Evolutionary conservation across 2,329 filamentous ascomycete genomes (phyloP), one percentile per base, ranked within the genome.

Genomic region (Xylaria sp.): DNA sequence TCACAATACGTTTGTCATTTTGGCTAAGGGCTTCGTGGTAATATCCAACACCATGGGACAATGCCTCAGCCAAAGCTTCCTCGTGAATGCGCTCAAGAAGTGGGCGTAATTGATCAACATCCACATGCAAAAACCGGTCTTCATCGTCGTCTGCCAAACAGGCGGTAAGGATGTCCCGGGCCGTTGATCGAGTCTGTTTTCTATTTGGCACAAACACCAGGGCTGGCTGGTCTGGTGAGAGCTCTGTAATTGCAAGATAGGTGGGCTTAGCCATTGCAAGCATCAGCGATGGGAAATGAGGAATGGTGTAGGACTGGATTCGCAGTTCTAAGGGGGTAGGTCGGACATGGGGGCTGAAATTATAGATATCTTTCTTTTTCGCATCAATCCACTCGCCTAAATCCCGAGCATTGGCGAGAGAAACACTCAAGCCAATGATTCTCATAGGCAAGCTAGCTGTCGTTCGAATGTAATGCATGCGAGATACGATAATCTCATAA

Each of bases 351-450:
- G 96, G 96, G 75, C 93, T 97, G 84, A 99, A 99, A 83, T 99
- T 99, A 86, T 95, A 99, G 72, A 97, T 97, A 58, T 96, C 97
- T 79, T 99, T 96, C 84, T 98, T 98, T 80, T 91, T 97, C 8
- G 95, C 96, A 73, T 97, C 96, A 73, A 99, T 94, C 96, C 96
- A 99, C 81, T 98, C 96, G 60, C 95, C 95, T 75, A 99, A 88
- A 76, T 99, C 96, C 68, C 94, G 89, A 59, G 95, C 94, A 78
- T 98, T 98, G 5, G 96, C 91, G 25, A 99, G 86, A 27, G 96
- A 97, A 32, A 98, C 96, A 78, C 93, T 94, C 69, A 99, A 83
- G 1, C 94, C 96, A 63, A 99, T 83, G 55, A 98, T 95, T 60
- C 96, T 91, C 83, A 98, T 87, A 10, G 92, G 89, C 47, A 92